Base-by-base conservation (phyloP, 106 monocot species). In the Allium fistulosum region DNA sequence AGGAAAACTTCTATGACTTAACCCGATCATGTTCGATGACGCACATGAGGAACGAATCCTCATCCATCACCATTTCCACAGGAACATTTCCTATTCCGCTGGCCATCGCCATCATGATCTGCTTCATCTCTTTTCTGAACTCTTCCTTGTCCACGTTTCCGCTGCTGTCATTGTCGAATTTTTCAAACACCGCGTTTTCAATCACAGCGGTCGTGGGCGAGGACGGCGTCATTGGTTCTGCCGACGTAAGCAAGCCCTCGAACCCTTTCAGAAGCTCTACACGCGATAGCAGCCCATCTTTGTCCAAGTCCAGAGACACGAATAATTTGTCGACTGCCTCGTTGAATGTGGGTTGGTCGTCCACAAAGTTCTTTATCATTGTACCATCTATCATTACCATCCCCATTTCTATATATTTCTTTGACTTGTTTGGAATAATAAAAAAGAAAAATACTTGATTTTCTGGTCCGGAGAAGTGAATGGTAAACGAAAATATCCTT, bases 21-120 rank as follows among this genome's bases (percentile, higher is more conserved):
- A 22, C 17, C 18, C 18, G 2, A 18, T 59, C 59, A 18, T 59
- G 18, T 3, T 59, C 17, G n/a, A 59, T 18, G 6, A 59, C n/a
- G 15, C 59, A 16, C 59, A 59, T 59, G 18, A 59, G 59, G 17
- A 59, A 59, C 59, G 59, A 59, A 8, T 59, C 59, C 14, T 59
- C 59, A 17, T 59, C 59, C 17, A 59, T 2, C 59, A 55, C 15
- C 53, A 55, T 59, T 9, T 59, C 17, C 17, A 59, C 59, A 2
- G 18, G 59, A 59, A 8, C 9, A 59, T 59, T 16, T 2, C 59
- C 59, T 9, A 59, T 18, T 8, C 59, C 59, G 18, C 59, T 17
- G 9, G 7, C 59, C 59, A 59, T 59, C 17, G 59, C 59, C 59
- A 17, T 4, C 59, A 59, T 59, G 22, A 59, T 59, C 59, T 59